Evolutionary conservation across 2,329 filamentous ascomycete species (phyloP), one percentile per base, ranked within the genome.

Genomic region (Bipolaris bicolor): DNA sequence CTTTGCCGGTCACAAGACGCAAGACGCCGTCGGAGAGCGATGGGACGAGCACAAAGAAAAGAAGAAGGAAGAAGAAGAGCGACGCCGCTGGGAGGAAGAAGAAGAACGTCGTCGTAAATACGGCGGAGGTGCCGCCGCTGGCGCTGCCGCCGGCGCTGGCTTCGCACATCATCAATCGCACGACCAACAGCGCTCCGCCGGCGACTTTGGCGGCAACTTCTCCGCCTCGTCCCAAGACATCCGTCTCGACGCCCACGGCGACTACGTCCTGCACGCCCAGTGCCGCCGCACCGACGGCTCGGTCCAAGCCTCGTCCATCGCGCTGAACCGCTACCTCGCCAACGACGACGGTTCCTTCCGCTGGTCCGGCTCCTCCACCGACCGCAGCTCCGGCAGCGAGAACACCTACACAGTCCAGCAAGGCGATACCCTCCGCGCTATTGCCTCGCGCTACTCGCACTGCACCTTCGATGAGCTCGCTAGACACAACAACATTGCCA

Each of bases 1-100:
- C 1, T 65, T 70, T 31, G 63, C 66, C 1, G 69, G 69, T 0
- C 62, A 66, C 58, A 68, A 69, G 46, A 45, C 57, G 5, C 68
- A 70, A 39, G 67, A 71, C 18, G 62, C 57, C 0, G 61, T 56
- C 1, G 57, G 53, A n/a, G 65, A 69, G 7, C 68, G 67, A 50
- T 70, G 69, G 48, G 63, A 70, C 16, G 62, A 68, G 34, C 68
- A 51, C n/a, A 65, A 71, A 15, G 69, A 70, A 5, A 68, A 69
- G 57, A 71, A 70, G 60, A 57, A 69, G 22, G 50, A 53, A 46
- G 66, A 71, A 49, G 63, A 69, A 53, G 34, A 66, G 11, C 52
- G 52, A 2, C 20, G 31, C 16, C 33, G 34, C 4, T 46, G 52
- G 36, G 66, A 71, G 54, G 64, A 69, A 50, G 43, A 66, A 44